Conservation (phyloP, 768 basidiomycete genomes). For the Tricholoma matsutake region DNA sequence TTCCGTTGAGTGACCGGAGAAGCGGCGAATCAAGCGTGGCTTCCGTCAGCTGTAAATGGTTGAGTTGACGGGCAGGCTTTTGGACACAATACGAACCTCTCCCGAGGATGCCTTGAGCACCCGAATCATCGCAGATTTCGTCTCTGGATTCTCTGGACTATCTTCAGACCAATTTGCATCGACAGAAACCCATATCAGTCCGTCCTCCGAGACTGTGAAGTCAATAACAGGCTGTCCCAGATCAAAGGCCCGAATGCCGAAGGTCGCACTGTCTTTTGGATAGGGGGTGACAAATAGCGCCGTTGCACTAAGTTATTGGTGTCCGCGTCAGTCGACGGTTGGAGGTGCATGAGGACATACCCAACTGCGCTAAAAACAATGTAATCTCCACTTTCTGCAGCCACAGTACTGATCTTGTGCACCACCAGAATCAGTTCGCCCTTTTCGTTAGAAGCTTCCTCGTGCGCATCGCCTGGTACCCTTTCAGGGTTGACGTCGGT, state of each 20-base stretch:
- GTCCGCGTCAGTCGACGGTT: background rate
- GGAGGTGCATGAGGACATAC: slow-evolving; percentile 39
- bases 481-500: slow-evolving; percentile 6
- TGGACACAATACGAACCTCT: slow-evolving; percentile 28
- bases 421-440: slow-evolving; percentile 52
- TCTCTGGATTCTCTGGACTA: background rate
- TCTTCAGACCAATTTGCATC: slow-evolving; percentile 23
- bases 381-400: slow-evolving; percentile 32
- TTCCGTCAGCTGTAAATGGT: slow-evolving; percentile 33
- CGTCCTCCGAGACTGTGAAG: slow-evolving; percentile 14
- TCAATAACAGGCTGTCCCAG: slow-evolving; percentile 23
- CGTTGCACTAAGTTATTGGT: slow-evolving; percentile 47
- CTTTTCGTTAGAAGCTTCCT: slow-evolving; percentile 9
- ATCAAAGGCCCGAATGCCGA: slow-evolving; percentile 16
- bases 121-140: slow-evolving; percentile 8
- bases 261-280: slow-evolving; percentile 17
- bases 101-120: slow-evolving; percentile 33
- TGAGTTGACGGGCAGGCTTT: background rate
- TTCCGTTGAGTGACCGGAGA: slow-evolving; percentile 44
- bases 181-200: slow-evolving; percentile 19
- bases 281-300: slow-evolving; percentile 56
- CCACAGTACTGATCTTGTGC: slow-evolving; percentile 48
- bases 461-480: slow-evolving; percentile 3
- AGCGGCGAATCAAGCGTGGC: slow-evolving; percentile 24
- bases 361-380: slow-evolving; percentile 72